Conservation (phyloP, 805 yeast genomes). For the Wickerhamomyces sydowiorum region DNA sequence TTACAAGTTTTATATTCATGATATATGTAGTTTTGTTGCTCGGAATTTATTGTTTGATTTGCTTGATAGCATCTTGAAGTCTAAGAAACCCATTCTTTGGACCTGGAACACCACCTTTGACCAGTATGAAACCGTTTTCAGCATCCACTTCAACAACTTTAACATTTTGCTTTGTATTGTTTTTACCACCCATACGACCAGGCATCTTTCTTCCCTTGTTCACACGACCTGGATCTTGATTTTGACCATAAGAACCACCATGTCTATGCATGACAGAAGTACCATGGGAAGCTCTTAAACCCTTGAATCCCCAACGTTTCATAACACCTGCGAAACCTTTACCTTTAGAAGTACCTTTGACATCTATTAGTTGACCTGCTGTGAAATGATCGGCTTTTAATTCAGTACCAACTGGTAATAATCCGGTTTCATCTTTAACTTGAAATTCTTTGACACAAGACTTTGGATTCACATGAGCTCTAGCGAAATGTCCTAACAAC, state of each 20-base stretch:
- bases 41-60: conserved; percentile 4
- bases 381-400: conserved; percentile 80
- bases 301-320: conserved; percentile 88
- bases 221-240: conserved; percentile 93
- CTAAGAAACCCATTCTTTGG: conserved; percentile 70
- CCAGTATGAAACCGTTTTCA: conserved; percentile 71
- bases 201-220: conserved; percentile 98
- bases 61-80: conserved; percentile 73
- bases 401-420: conserved; percentile 72
- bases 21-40: background rate
- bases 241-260: conserved; percentile 96
- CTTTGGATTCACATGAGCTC: conserved; percentile 84
- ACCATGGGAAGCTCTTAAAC: conserved; percentile 94
- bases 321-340: conserved; percentile 98
- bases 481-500: conserved; percentile 69
- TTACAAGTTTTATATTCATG: background rate
- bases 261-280: conserved; percentile 88
- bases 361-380: conserved; percentile 78
- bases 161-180: conserved; percentile 69
- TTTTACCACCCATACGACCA: conserved; percentile 86
- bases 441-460: conserved; percentile 69
- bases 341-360: conserved; percentile 78
- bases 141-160: conserved; percentile 76
- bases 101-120: conserved; percentile 91
- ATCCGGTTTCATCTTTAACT: conserved; percentile 58